Evolutionary conservation across 106 monocot genomes (phyloP).

Genomic region (Phalaenopsis aphrodite): DNA sequence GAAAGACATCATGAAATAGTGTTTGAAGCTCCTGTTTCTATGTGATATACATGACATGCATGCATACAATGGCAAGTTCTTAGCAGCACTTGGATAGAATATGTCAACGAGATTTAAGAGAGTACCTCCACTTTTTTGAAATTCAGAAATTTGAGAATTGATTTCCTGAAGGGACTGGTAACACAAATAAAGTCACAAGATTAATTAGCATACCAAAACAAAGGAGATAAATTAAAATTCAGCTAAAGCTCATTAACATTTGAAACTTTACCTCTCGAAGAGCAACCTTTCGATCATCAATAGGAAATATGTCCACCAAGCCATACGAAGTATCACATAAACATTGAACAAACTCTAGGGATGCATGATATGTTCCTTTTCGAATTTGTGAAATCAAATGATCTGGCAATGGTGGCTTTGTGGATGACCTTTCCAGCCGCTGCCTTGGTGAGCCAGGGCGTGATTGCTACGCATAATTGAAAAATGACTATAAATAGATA

Average conservation of each 20-base stretch:
- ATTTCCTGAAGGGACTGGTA: slow-evolving; percentile 80
- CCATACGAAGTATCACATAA: slow-evolving; percentile 97
- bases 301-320: slow-evolving; percentile 93
- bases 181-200: slow-evolving; percentile 9
- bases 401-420: slow-evolving; percentile 93
- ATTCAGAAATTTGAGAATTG: slow-evolving; percentile 64
- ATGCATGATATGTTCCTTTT: slow-evolving; percentile 82
- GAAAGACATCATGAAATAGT: background rate
- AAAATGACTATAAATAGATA: background rate
- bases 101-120: slow-evolving; percentile 1
- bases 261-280: slow-evolving; percentile 61
- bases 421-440: slow-evolving; percentile 43
- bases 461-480: slow-evolving; percentile 36
- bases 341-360: slow-evolving; percentile 91
- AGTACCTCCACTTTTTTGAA: slow-evolving; percentile 82
- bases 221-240: background rate
- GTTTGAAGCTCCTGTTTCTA: background rate
- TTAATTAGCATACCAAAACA: slow-evolving; percentile 2
- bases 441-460: slow-evolving; percentile 70
- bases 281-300: slow-evolving; percentile 96
- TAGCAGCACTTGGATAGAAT: background rate
- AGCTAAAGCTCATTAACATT: background rate
- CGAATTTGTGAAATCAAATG: slow-evolving; percentile 65
- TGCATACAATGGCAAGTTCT: too few relatives aligned
- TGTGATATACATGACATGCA: background rate